Evolutionary conservation across 2,329 filamentous ascomycete genomes (phyloP).

Genomic region (Dryadomyces sulphureus): DNA sequence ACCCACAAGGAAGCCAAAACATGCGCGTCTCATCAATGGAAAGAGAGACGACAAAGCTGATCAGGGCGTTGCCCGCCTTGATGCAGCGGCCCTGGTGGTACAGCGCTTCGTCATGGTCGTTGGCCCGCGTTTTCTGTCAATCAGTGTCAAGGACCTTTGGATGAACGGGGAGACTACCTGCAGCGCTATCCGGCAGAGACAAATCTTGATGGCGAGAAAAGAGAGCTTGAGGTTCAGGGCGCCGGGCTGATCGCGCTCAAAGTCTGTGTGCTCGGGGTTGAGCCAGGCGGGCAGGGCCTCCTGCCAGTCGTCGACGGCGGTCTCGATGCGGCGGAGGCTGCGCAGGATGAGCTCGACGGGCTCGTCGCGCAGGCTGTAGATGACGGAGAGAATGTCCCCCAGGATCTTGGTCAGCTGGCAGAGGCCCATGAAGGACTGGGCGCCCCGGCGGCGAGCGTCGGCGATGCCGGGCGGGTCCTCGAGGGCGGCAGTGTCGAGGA

Average conservation of each 20-base stretch:
- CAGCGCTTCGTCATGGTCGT: conserved; percentile 2
- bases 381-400: background rate
- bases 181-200: conserved; percentile 1
- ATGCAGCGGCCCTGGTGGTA: conserved; percentile 2
- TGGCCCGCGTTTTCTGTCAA: background rate
- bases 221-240: conserved; percentile 1
- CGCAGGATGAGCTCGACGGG: conserved; percentile 1
- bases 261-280: background rate
- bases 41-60: background rate
- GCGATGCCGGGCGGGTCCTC: background rate
- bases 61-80: conserved; percentile 2
- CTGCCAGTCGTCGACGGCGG: conserved; percentile 2
- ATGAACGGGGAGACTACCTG: too few relatives aligned
- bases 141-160: too few relatives aligned
- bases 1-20: conserved; percentile 5
- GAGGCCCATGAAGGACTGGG: conserved; percentile 1
- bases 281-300: conserved; percentile 1
- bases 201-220: conserved; percentile 1
- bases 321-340: conserved; percentile 1
- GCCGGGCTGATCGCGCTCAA: background rate
- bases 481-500: background rate
- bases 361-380: background rate
- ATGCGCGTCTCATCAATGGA: background rate
- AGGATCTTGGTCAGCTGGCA: conserved; percentile 2
- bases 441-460: background rate